Evolutionary conservation across 2,329 filamentous ascomycete genomes (phyloP).

Genomic region (Sclerotinia trifoliorum): DNA sequence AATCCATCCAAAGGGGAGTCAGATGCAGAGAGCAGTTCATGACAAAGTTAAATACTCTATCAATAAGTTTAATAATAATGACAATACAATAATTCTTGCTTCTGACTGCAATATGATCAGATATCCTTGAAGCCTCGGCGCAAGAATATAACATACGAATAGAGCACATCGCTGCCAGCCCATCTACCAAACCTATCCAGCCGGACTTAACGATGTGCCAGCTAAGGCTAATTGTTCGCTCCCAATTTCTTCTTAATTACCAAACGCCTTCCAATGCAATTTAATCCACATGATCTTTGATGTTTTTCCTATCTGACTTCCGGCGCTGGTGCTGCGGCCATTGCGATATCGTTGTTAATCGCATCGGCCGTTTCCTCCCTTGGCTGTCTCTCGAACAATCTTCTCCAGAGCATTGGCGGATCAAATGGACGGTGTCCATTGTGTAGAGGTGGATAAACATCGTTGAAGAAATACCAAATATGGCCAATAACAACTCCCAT

Average conservation of each 20-base stretch:
- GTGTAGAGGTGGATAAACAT: conserved; percentile 92
- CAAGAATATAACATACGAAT: neutral
- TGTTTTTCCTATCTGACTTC: conserved; percentile 40
- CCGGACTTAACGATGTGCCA: neutral
- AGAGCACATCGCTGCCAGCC: neutral
- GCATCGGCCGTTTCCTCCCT: conserved; percentile 52
- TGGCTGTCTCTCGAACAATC: conserved; percentile 69
- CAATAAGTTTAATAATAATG: conserved; percentile 8
- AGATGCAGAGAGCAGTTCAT: neutral
- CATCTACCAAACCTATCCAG: conserved; percentile 7
- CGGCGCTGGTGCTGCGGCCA: conserved; percentile 48
- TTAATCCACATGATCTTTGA: neutral
- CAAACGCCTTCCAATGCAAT: conserved; percentile 24
- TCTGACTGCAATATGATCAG: neutral
- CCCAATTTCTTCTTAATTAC: conserved; percentile 4
- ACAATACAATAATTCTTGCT: neutral
- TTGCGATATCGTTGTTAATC: conserved; percentile 62
- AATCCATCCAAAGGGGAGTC: neutral
- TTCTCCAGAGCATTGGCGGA: conserved; percentile 85
- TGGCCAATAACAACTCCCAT: conserved; percentile 94
- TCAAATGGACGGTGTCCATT: conserved; percentile 82
- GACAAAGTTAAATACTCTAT: neutral
- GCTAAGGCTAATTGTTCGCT: neutral
- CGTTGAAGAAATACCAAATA: conserved; percentile 96
- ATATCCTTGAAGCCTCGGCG: neutral